A percentile compares a stretch with the other conserved stretches of the same genome.
Conservation (phyloP, 345 rosid genomes). For the Eucalyptus pumila region DNA sequence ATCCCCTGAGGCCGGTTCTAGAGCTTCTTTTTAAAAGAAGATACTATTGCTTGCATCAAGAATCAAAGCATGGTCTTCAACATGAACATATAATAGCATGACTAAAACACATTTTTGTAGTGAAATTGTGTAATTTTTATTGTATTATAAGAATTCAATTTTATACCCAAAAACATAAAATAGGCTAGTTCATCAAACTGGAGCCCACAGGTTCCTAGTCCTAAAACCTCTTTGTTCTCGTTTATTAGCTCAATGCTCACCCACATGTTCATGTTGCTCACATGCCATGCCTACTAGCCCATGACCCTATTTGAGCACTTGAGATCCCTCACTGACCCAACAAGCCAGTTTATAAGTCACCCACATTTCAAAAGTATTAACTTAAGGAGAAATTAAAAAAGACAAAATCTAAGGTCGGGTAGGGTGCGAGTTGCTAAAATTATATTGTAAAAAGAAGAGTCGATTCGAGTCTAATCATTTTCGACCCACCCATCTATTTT, state of each 20-base stretch:
- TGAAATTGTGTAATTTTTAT: neutral
- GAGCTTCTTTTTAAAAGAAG: neutral
- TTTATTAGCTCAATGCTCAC: fast-evolving
- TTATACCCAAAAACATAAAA: neutral
- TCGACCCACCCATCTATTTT: neutral
- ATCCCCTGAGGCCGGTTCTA: fast-evolving
- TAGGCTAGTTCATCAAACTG: neutral
- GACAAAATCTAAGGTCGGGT: neutral
- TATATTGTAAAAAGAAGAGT: neutral
- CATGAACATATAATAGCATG: neutral
- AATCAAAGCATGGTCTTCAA: neutral
- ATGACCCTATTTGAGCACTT: neutral
- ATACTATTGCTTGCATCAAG: neutral
- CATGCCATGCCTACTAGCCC: neutral
- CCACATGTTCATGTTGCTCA: neutral
- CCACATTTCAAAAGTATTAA: neutral
- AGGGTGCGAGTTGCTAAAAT: neutral
- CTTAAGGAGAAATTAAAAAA: neutral
- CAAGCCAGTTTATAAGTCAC: neutral
- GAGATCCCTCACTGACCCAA: neutral
- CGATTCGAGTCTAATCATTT: neutral
- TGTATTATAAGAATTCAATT: neutral
- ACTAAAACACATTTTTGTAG: neutral
- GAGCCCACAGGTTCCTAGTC: neutral
- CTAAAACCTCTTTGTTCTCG: neutral